Evolutionary conservation across 352 stramenopile genomes (phyloP).

Genomic region (Globisporangium orthogonon): DNA sequence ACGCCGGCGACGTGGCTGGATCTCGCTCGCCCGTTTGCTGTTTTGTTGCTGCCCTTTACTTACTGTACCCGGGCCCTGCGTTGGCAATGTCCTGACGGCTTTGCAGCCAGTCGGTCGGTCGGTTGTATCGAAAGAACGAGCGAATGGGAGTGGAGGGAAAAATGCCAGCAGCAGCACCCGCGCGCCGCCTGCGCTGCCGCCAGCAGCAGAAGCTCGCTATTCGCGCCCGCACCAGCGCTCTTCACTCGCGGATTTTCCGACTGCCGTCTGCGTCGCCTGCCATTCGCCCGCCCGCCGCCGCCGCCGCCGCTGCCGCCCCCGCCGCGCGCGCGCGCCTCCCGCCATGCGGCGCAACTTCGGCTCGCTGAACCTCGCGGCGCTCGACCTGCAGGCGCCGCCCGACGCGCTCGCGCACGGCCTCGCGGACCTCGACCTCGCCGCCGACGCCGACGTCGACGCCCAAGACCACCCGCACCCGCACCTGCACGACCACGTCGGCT

Average conservation of each 20-base stretch:
- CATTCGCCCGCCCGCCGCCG: neutral
- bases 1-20: neutral
- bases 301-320: neutral
- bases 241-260: slow-evolving; percentile 1
- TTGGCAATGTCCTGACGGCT: neutral
- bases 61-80: neutral
- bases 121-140: no score
- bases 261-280: neutral
- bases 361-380: slow-evolving; percentile 41
- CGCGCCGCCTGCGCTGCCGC: no score
- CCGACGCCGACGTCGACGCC: slow-evolving; percentile 17
- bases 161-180: no score
- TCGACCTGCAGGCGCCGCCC: slow-evolving; percentile 24
- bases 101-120: neutral
- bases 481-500: slow-evolving; percentile 14
- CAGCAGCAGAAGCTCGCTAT: neutral
- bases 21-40: neutral
- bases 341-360: slow-evolving; percentile 50
- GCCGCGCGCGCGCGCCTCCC: neutral
- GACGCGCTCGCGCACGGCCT: slow-evolving; percentile 17
- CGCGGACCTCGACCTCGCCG: slow-evolving; percentile 17
- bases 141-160: no score
- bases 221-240: neutral
- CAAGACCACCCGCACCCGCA: neutral
- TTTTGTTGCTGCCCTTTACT: no score